Base-by-base conservation (phyloP, 805 yeast species). In the Zygosaccharomyces bisporus region DNA sequence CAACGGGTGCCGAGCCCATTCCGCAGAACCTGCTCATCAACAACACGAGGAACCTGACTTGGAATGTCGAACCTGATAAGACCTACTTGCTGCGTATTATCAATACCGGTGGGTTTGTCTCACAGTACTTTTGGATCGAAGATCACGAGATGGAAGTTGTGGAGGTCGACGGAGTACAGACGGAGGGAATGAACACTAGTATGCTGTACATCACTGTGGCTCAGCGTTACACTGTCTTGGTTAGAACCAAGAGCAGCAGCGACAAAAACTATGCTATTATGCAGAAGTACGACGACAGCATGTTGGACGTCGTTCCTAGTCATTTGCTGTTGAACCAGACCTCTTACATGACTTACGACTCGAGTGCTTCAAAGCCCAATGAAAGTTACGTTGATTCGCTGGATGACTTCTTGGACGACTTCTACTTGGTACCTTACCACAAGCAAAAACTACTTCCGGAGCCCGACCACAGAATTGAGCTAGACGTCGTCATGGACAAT, bases 1-100 rank as follows among this genome's bases (percentile, higher is more conserved):
- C 99, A 47, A 87, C 96, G 7, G 99, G 99, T 60, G 96, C 98
- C 34, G 99, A 93, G 70, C 99, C 99, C 41, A 81, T 93, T 55
- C 99, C 99, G 6, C 84, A 86, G 54, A 70, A 72, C 62, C 67
- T 85, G 55, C 74, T 93, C 56, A 72, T 89, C 65, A 91, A 91
- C 70, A 88, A 89, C 61, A 82, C 95, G 9, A 76, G 73, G 58
- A 83, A 85, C 66, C 71, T 76, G 59, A 77, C 90, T n/a, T 80
- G 88, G 84, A 53, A 68, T 6, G 95, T 91, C 44, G 61, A 86
- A 69, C 95, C 98, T 6, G 80, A 80, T 68, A 88, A 80, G 30
- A 90, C 96, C 13, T 93, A 93, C 65, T 69, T 85, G 55, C 54
- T 93, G 51, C 79, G 96, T 63, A 67, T 93, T 45, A 75, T 85